A percentile compares a stretch with the other conserved stretches of the same genome.
Conservation (phyloP, 2,329 filamentous ascomycete genomes). For the Ilyonectria robusta region DNA sequence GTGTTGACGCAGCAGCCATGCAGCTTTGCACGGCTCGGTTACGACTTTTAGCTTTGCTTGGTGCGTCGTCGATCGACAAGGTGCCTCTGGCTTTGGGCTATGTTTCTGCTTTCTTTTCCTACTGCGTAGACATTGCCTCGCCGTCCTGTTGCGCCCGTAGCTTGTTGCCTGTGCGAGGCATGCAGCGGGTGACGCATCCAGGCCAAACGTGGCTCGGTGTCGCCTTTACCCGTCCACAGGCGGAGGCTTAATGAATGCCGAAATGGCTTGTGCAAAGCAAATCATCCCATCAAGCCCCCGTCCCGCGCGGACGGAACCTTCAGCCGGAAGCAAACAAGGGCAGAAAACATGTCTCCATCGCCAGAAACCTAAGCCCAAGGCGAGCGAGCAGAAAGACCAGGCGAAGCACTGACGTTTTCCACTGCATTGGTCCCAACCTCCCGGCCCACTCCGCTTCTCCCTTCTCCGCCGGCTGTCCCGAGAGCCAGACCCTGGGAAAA, state of each 20-base stretch:
- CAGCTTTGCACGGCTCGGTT: not conserved
- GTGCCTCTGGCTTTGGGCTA: not conserved
- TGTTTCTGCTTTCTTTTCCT: not conserved
- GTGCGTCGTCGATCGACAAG: conserved; percentile 4
- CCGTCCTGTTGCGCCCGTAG: conserved; percentile 15
- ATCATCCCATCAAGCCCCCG: not conserved
- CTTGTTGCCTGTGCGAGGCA: not conserved
- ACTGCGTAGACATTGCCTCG: conserved; percentile 7
- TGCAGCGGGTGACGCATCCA: not conserved
- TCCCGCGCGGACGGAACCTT: not conserved
- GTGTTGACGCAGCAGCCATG: conserved; percentile 20
- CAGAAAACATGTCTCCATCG: not conserved
- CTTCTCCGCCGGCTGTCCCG: not conserved
- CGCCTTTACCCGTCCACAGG: not conserved
- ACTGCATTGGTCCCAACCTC: not conserved
- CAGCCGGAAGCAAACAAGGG: not conserved
- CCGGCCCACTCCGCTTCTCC: not conserved
- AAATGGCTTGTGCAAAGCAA: not conserved
- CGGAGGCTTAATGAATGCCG: not conserved
- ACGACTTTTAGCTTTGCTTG: not conserved
- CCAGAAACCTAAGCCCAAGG: not conserved
- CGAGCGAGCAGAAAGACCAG: not conserved
- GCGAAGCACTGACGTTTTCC: not conserved
- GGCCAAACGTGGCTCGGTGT: not conserved
- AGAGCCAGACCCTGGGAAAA: not conserved